These are phyloP conservation scores for Fallopia convolvulus DNA, from an alignment of 148 eudicot genomes.

Conservation along the genomic window DNA sequence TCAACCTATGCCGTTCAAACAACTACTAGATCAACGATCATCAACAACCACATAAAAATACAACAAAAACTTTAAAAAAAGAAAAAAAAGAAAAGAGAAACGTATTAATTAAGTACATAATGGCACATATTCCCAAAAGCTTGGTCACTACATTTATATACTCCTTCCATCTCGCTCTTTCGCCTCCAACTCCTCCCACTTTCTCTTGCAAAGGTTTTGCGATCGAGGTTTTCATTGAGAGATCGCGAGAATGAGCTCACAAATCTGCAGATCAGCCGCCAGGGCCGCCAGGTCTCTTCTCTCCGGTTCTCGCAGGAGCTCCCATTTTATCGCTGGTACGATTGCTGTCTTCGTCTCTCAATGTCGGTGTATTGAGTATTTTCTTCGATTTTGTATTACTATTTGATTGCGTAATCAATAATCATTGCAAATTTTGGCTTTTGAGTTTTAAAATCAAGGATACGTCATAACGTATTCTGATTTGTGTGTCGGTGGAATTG, in stretches of 20 bases:
- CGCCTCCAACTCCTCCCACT: neutral
- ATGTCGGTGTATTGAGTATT: neutral
- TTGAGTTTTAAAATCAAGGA: neutral
- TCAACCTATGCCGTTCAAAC: neutral
- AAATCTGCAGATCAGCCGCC: conserved; percentile 56
- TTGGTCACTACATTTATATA: conserved; percentile 1
- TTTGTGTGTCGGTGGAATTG: neutral
- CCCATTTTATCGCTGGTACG: conserved; percentile 47
- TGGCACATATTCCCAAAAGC: conserved; percentile 2
- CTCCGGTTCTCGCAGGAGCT: conserved; percentile 46
- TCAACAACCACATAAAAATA: conserved; percentile 3
- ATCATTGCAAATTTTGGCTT: neutral
- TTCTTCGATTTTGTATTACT: conserved; percentile 5
- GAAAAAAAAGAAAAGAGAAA: neutral
- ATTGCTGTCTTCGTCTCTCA: neutral
- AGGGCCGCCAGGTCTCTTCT: conserved; percentile 55
- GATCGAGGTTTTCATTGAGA: neutral
- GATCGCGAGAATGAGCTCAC: conserved; percentile 49
- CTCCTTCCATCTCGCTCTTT: neutral
- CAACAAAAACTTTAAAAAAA: neutral
- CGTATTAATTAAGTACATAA: neutral
- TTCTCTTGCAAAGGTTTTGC: neutral
- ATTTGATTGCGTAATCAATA: neutral
- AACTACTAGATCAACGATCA: neutral
- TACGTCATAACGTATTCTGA: neutral